Evolutionary conservation across 148 eudicot species (phyloP), one percentile per base, ranked within the genome.

Genomic region (Dysphania ambrosioides): DNA sequence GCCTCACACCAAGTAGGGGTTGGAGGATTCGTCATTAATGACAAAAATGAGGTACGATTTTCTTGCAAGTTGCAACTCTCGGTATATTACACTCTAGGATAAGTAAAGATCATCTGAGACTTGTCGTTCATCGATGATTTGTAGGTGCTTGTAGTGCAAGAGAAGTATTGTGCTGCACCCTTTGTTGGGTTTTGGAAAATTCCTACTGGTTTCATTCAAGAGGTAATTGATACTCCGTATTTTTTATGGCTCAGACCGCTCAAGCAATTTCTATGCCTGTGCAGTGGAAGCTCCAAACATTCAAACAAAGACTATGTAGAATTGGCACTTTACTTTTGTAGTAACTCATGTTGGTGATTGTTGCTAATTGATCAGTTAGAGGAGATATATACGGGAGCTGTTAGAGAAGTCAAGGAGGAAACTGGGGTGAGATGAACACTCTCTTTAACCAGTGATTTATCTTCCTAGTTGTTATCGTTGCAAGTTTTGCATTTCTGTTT

Each of bases 361-460:
- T 70, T 16, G 63, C 24, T 26, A 68, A n/a, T n/a, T n/a, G n/a
- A n/a, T 72, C 72, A 93, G 98, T 86, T 90, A 0, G 98, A 93
- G 77, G 98, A 93, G 72, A 93, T 93, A 67, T 89, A 79, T 64
- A 80, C 86, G 30, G 98, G 98, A 71, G 93, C 89, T 61, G 91
- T 93, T 59, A 85, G 98, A 85, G 98, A 93, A 85, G 96, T 93
- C 21, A 89, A 90, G 82, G 98, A 93, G 77, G 98, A 93, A 83
- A 93, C 98, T 4, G 96, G 93, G 81, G 98, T 93, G 82, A 79
- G 88, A 66, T 6, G 9, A 23, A 65, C 34, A 44, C 41, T 47
- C n/a, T n/a, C n/a, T n/a, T n/a, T n/a, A n/a, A n/a, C n/a, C n/a
- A n/a, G n/a, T n/a, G n/a, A n/a, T n/a, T 63, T 62, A 8, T 16